Percentiles rank a stretch among this genome's conserved stretches.
Conservation (phyloP, 2,329 filamentous ascomycete genomes). For the Pseudonectria buxi region DNA sequence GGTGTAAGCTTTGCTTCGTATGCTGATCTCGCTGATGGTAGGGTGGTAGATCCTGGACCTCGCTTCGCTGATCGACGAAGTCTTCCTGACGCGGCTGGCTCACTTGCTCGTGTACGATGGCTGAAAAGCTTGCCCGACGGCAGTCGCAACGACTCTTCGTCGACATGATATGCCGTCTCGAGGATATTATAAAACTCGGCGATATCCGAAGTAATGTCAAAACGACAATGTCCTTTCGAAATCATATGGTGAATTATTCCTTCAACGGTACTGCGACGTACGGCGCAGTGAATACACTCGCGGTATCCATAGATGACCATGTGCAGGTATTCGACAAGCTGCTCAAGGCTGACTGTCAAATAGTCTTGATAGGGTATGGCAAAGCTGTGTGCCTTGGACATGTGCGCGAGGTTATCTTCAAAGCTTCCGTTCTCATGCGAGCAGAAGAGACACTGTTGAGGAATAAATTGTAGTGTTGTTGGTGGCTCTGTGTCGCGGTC, state of each 20-base stretch:
- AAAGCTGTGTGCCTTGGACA: slow-evolving; percentile 43
- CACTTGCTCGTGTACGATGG: too few species aligned
- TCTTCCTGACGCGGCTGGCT: too few species aligned
- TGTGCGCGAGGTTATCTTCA: slow-evolving; percentile 37
- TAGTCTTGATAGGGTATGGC: slow-evolving; percentile 33
- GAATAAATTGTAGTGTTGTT: slow-evolving; percentile 16
- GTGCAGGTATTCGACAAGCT: slow-evolving; percentile 41
- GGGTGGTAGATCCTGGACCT: too few species aligned
- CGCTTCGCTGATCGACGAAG: too few species aligned
- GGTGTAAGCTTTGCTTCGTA: too few species aligned
- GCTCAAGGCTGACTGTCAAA: slow-evolving; percentile 38
- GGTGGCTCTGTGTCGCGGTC: slow-evolving; percentile 1
- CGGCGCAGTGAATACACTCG: slow-evolving; percentile 46
- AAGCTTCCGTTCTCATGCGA: slow-evolving; percentile 21
- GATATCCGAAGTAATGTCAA: slow-evolving; percentile 35
- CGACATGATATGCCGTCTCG: too few species aligned
- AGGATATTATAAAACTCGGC: slow-evolving; percentile 37
- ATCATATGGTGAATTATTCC: slow-evolving; percentile 46
- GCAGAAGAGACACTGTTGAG: slow-evolving; percentile 39
- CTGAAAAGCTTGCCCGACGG: too few species aligned
- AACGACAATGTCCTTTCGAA: slow-evolving; percentile 41
- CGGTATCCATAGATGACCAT: slow-evolving; percentile 42
- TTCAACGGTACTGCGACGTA: slow-evolving; percentile 33
- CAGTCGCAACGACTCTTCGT: too few species aligned
- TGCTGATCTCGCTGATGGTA: too few species aligned